These are phyloP conservation scores for Elasticomyces elasticus DNA, from an alignment of 495 filamentous ascomycete genomes.

Conservation along the genomic window DNA sequence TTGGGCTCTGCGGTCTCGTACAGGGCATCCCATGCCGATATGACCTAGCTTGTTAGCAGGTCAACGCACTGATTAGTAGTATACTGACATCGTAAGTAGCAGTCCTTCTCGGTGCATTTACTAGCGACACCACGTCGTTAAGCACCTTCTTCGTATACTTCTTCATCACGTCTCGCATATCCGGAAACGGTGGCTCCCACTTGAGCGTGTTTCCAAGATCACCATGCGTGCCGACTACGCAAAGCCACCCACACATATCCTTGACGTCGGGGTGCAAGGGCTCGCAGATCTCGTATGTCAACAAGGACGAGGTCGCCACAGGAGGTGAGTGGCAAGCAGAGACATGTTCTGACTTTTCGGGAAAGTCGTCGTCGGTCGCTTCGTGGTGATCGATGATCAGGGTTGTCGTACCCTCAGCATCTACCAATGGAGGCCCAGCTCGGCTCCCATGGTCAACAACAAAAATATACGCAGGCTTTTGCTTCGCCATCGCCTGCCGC, in stretches of 20 bases:
- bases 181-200: conserved; percentile 49
- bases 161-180: conserved; percentile 47
- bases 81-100: conserved; percentile 40
- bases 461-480: conserved; percentile 43
- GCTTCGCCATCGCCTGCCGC: conserved; percentile 36
- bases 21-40: conserved; percentile 46
- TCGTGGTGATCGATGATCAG: conserved; percentile 53
- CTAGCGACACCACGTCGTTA: conserved; percentile 44
- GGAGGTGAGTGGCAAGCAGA: conserved; percentile 48
- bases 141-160: conserved; percentile 46
- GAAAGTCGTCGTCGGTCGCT: conserved; percentile 41
- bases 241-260: conserved; percentile 42
- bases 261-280: conserved; percentile 38
- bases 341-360: conserved; percentile 38
- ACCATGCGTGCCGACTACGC: conserved; percentile 48
- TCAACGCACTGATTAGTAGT: background rate
- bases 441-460: conserved; percentile 51
- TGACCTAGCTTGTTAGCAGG: background rate
- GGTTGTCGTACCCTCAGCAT: conserved; percentile 27
- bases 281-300: conserved; percentile 48
- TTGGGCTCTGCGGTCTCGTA: conserved; percentile 31
- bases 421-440: conserved; percentile 39
- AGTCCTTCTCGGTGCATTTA: conserved; percentile 50
- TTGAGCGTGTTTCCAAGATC: conserved; percentile 48
- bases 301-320: conserved; percentile 45